Evolutionary conservation across 176 grass and related monocot genomes (phyloP).

Genomic region (Phyllostachys edulis): DNA sequence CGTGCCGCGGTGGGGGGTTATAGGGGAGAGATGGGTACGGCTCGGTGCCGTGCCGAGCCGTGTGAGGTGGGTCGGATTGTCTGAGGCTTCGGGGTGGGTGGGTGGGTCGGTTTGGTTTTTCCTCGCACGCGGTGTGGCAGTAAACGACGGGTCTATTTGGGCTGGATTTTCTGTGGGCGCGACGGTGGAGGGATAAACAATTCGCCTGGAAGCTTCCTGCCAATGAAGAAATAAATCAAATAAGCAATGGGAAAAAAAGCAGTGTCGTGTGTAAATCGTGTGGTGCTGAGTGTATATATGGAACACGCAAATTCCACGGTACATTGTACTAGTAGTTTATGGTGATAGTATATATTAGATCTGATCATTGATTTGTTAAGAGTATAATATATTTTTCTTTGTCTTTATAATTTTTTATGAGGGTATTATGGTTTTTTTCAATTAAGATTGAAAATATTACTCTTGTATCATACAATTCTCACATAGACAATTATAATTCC

Average conservation of each 20-base stretch:
- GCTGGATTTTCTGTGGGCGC: slow-evolving; percentile 27
- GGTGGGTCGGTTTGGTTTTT: slow-evolving; percentile 1
- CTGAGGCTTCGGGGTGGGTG: neutral
- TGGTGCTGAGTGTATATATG: neutral
- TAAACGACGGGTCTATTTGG: neutral
- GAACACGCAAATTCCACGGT: too few relatives aligned
- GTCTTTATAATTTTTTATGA: too few relatives aligned
- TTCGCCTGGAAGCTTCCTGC: neutral
- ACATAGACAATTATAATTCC: too few relatives aligned
- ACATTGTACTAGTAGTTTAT: too few relatives aligned
- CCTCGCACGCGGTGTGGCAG: neutral
- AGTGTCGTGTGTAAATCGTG: neutral
- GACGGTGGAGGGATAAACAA: neutral
- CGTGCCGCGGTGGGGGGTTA: slow-evolving; percentile 21
- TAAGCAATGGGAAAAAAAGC: neutral
- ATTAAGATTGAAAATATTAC: too few relatives aligned
- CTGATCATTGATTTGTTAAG: too few relatives aligned
- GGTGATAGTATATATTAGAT: too few relatives aligned
- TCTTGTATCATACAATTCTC: too few relatives aligned
- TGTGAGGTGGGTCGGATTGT: neutral
- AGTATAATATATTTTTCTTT: too few relatives aligned
- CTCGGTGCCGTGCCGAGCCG: neutral
- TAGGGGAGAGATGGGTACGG: neutral
- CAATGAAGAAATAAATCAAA: neutral
- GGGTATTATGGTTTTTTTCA: too few relatives aligned